Conservation (phyloP, 2,329 filamentous ascomycete genomes). For the Phyllosticta citribraziliensis region DNA sequence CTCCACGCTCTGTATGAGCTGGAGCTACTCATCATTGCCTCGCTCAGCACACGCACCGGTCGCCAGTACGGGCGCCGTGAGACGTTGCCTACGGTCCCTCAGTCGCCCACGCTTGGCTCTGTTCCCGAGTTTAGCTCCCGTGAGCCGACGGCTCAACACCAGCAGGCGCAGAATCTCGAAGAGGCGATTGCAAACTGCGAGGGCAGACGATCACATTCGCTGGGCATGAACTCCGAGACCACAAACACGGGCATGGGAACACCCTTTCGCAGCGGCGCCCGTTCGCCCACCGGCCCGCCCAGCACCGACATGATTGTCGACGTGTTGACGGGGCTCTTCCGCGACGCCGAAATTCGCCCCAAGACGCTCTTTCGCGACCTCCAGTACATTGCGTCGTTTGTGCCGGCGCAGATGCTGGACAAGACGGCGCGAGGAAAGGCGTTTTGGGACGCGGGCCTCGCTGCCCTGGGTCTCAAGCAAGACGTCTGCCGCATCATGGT, state of each 20-base stretch:
- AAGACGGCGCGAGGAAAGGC: slow-evolving; percentile 57
- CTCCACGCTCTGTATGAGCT: slow-evolving; percentile 75
- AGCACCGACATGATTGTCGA: slow-evolving; percentile 36
- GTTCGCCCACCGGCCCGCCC: slow-evolving; percentile 28
- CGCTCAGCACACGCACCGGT: slow-evolving; percentile 49
- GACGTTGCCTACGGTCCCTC: slow-evolving; percentile 32
- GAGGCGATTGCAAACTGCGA: slow-evolving; percentile 61
- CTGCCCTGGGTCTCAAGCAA: slow-evolving; percentile 78
- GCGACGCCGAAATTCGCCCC: slow-evolving; percentile 35
- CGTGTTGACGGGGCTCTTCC: slow-evolving; percentile 35
- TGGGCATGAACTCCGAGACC: slow-evolving; percentile 24
- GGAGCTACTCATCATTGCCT: slow-evolving; percentile 70
- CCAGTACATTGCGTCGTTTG: slow-evolving; percentile 50
- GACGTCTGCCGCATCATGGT: slow-evolving; percentile 79
- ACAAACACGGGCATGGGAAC: slow-evolving; percentile 10
- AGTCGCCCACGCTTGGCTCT: slow-evolving; percentile 35
- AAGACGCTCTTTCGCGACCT: slow-evolving; percentile 40
- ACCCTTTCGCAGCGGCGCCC: slow-evolving; percentile 19
- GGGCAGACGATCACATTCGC: slow-evolving; percentile 54
- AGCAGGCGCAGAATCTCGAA: slow-evolving; percentile 44
- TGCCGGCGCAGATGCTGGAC: slow-evolving; percentile 48
- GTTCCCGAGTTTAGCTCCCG: slow-evolving; percentile 36
- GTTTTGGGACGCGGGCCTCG: slow-evolving; percentile 83
- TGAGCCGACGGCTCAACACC: slow-evolving; percentile 32
- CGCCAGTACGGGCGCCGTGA: slow-evolving; percentile 32